Evolutionary conservation across 139 green algal genomes (phyloP), one percentile per base, ranked within the genome.

Genomic region (Chlorella sp.): DNA sequence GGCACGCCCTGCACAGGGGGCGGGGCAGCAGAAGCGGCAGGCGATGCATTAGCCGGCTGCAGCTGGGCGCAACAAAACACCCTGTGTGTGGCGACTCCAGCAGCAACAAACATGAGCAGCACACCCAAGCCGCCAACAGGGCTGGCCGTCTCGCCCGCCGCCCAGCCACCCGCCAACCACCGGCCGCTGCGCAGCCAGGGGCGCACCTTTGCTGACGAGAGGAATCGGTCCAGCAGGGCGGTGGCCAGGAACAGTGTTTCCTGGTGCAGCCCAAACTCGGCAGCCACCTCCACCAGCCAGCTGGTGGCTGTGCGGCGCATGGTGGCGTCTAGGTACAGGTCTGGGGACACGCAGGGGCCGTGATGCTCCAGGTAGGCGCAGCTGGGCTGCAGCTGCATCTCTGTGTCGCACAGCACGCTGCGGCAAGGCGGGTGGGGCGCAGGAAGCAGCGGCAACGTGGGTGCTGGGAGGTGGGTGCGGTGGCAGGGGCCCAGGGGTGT

Each of bases 171-270:
- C 5, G 9, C 26, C 34, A 51, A 18, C 51, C 51, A 60, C 18
- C 51, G 2, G 12, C 51, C 51, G 51, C 13, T 60, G 51, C 51
- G 2, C 6, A 28, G 7, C 32, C 34, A 30, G n/a, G 68, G 9
- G 41, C 84, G 20, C 47, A 79, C 79, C 79, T 71, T 65, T 6
- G 85, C 68, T 47, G 55, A 38, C 25, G 67, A 73, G 47, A 94
- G 88, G 82, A 92, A 94, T 63, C 89, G 88, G 63, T 94, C 91
- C 23, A 94, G 67, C 32, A 90, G 81, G 16, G 73, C 68, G 0
- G 86, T 69, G 0, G 85, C 87, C 28, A 91, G 30, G 60, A 90
- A 87, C 44, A 95, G 83, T 67, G 87, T 92, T 38, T 93, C 90
- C 60, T 92, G 81, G 62, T 89, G 78, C 51, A 95, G 87, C 32